Base-by-base conservation (phyloP, 257 asterid species). In the Nicotiana benthamiana region DNA sequence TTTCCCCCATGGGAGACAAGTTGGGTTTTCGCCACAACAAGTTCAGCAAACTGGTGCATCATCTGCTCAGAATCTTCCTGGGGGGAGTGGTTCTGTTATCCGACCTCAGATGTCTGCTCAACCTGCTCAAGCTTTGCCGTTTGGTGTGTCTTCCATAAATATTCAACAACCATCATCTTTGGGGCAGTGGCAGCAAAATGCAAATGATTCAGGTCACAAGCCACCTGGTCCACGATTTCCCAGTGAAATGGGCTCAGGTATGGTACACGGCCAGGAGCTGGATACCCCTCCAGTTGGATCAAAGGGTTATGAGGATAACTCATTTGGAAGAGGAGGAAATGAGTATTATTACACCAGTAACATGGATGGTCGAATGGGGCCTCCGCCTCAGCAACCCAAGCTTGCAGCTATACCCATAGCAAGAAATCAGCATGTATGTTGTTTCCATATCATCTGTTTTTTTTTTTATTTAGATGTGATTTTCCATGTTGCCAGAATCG, bases 401-500 rank as follows among this genome's bases (percentile, higher is more conserved):
- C 96, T 95, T 85, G 93, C 98, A 18, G 88, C 95, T 60, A 77
- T 95, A 61, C 99, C 98, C 9, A 68, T 86, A 83, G 80, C 91
- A 75, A 90, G 95, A 90, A 89, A 88, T 86, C 92, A 86, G 80
- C 96, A 89, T 93, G 99, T 92, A 77, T 74, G 63, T 79, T 83
- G 17, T 75, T 77, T 32, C 36, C 84, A 43, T 82, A 40, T 64
- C 66, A 34, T 17, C 74, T 11, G 6, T 72, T 43, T 60, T 3
- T 16, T 40, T 36, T 20, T 6, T 27, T 22, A 12, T 72, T 54
- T 72, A 46, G 77, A 72, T 46, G 36, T 28, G 3, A 22, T 34
- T 24, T 46, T 46, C 40, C 36, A 46, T 57, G 77, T 72, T 46
- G 60, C 60, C 36, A 72, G 60, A 72, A 72, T 51, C 60, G 22